Evolutionary conservation across 768 basidiomycete genomes (phyloP).

Genomic region (Termitomyces sp.): DNA sequence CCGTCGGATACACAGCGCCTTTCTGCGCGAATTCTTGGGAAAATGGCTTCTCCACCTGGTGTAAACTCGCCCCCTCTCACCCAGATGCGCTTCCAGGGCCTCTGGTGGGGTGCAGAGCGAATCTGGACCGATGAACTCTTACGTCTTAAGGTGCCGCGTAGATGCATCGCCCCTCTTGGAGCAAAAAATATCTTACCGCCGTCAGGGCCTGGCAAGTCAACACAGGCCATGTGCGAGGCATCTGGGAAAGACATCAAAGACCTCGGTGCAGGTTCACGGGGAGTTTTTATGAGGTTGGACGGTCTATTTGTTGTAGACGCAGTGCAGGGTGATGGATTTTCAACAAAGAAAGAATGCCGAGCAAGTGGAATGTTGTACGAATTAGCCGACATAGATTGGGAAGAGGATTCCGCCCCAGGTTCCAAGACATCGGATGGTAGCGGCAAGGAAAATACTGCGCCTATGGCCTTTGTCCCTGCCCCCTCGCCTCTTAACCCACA

Average conservation of each 20-base stretch:
- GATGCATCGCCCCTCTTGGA: slow-evolving; percentile 65
- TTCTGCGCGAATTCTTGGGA: slow-evolving; percentile 21
- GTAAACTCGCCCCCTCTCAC: slow-evolving; percentile 15
- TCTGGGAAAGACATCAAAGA: slow-evolving; percentile 23
- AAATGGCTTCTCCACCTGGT: slow-evolving; percentile 17
- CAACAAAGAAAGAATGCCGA: slow-evolving; percentile 54
- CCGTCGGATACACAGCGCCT: slow-evolving; percentile 19
- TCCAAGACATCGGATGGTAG: no score
- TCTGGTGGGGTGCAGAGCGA: slow-evolving; percentile 90
- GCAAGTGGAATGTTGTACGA: slow-evolving; percentile 77
- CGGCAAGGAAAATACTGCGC: not conserved
- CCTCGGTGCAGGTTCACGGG: slow-evolving; percentile 55
- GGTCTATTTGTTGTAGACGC: slow-evolving; percentile 63
- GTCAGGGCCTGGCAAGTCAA: slow-evolving; percentile 49
- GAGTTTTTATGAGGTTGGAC: slow-evolving; percentile 71
- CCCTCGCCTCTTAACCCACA: slow-evolving; percentile 29
- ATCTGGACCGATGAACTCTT: slow-evolving; percentile 88
- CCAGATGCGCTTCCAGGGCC: slow-evolving; percentile 68
- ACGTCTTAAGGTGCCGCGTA: slow-evolving; percentile 67
- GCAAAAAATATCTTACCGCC: slow-evolving; percentile 56
- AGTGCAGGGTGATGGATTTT: slow-evolving; percentile 33
- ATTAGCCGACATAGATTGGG: slow-evolving; percentile 74
- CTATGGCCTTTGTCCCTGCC: slow-evolving; percentile 16
- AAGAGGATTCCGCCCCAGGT: slow-evolving; percentile 24
- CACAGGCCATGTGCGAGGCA: slow-evolving; percentile 21